Evolutionary conservation across 1,139 yeast species (phyloP).

Genomic region (Blastobotrys proliferans): DNA sequence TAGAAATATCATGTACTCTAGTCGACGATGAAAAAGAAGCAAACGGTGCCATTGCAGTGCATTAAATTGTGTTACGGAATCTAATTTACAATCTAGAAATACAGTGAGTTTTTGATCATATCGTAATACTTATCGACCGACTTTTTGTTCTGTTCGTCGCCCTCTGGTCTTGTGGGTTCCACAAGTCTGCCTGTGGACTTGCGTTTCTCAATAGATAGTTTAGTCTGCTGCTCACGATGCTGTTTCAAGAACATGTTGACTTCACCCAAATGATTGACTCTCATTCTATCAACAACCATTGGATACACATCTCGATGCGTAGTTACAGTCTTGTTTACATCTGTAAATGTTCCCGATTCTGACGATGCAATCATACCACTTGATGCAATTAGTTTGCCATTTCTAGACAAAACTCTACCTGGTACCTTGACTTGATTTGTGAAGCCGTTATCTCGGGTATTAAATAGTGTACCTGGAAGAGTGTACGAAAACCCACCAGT

Average conservation of each 20-base stretch:
- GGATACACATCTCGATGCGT: neutral
- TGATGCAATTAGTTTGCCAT: constrained; percentile 17
- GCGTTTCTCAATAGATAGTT: neutral
- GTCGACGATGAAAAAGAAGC: neutral
- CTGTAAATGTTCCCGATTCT: neutral
- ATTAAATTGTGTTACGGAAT: neutral
- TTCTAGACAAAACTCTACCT: constrained; percentile 18
- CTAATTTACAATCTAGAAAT: constrained; percentile 7
- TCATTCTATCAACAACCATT: constrained; percentile 1
- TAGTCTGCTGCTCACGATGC: neutral
- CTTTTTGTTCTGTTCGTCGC: too few relatives aligned
- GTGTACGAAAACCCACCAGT: constrained; percentile 25
- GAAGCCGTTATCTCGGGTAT: constrained; percentile 18
- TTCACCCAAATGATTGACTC: neutral
- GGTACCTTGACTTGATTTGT: constrained; percentile 8
- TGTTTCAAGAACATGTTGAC: constrained; percentile 6
- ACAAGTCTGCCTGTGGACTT: neutral
- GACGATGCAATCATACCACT: constrained; percentile 19
- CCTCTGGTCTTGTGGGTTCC: too few relatives aligned
- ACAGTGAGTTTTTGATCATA: constrained; percentile 14
- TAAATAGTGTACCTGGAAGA: constrained; percentile 21
- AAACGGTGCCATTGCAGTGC: too few relatives aligned
- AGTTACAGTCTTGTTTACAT: neutral
- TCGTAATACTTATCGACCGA: constrained; percentile 5
- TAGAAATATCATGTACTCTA: too few relatives aligned